Evolutionary conservation across 2,329 filamentous ascomycete genomes (phyloP), one percentile per base, ranked within the genome.

Genomic region (Triangularia setosa): DNA sequence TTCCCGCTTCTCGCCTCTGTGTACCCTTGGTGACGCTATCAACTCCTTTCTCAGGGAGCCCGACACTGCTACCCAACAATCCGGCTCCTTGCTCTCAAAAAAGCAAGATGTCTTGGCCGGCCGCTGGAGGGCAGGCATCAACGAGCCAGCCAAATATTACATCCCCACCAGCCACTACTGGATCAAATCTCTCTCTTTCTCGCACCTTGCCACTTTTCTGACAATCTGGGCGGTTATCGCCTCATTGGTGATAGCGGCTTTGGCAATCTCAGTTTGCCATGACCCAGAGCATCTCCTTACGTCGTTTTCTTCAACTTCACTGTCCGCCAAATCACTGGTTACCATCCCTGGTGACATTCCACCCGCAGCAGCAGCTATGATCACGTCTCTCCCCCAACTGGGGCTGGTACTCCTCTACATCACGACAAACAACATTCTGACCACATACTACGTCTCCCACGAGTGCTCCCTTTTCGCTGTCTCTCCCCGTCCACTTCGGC

Each of bases 1-100:
- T 16, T 78, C 67, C 30, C 72, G 71, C 18, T 79, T 81, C 67
- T 72, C 73, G 16, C 81, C 81, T 0, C 76, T 84, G 4, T 78
- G 80, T 16, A 84, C 81, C 0, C 74, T 84, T 2, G 82, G 82
- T 30, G 83, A 84, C 66, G 80, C 80, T 27, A 73, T 84, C n/a
- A 70, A 77, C 4, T 84, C 82, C 1, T 84, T 84, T 63, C 77
- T 84, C 55, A 72, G 73, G 12, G 74, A 77, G 1, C 78, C 81
- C 0, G 82, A 84, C 68, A 71, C 72, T 1, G 76, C 75, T 1
- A 83, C 81, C 0, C 74, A 73, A 27, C 57, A 44, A 14, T 24
- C 57, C 18, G 77, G 76, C 18, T 74, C 76, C 5, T 84, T 80
- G 64, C 76, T 84, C 14, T 70, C 84, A 57, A 78, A 77, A 62